Conservation (phyloP, 192 early-diverging fungal species). For the Backusella mclennaniae region DNA sequence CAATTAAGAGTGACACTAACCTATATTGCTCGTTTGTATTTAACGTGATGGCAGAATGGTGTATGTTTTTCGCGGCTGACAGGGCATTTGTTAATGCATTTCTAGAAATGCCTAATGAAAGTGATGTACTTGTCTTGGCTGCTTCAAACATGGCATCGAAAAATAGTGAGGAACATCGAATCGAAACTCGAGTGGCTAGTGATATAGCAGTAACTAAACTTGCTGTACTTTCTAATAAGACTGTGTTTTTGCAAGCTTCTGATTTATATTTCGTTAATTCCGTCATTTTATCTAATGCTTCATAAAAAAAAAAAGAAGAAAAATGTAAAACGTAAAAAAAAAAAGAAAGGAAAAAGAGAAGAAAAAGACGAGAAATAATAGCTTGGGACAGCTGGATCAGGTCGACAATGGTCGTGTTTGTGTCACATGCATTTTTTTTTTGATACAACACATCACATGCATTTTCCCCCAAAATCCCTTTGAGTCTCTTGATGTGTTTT, state of each 20-base stretch:
- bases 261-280: neutral
- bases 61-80: slow-evolving; percentile 54
- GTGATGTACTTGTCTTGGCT: slow-evolving; percentile 53
- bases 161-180: slow-evolving; percentile 53
- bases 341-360: neutral
- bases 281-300: neutral
- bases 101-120: slow-evolving; percentile 50
- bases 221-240: slow-evolving; percentile 55
- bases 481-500: neutral
- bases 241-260: slow-evolving; percentile 13
- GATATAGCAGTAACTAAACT: slow-evolving; percentile 56
- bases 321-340: neutral
- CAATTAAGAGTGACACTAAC: neutral
- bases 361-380: neutral
- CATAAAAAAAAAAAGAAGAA: neutral
- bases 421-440: neutral
- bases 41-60: slow-evolving; percentile 14
- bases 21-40: neutral
- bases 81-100: slow-evolving; percentile 54
- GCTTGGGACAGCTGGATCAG: slow-evolving; percentile 1
- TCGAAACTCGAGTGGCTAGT: slow-evolving; percentile 54
- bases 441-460: neutral
- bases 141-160: slow-evolving; percentile 58
- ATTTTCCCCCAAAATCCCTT: neutral
- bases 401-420: neutral